Evolutionary conservation across 1,139 yeast genomes (phyloP).

Genomic region (Nakaseomyces sp.): DNA sequence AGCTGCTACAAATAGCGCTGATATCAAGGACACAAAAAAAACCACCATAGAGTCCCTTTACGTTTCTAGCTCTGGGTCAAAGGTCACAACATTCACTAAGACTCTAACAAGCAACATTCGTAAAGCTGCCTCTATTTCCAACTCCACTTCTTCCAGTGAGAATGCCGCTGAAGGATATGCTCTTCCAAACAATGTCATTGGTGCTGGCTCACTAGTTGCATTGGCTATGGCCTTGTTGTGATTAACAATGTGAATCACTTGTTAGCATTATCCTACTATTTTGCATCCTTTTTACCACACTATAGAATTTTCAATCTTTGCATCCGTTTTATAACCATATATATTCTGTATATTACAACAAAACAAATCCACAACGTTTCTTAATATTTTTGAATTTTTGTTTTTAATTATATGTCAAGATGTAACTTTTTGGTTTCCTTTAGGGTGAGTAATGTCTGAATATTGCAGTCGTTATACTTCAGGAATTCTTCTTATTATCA

Average conservation of each 20-base stretch:
- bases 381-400: no score
- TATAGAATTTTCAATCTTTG: neutral
- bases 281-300: neutral
- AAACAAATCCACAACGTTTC: neutral
- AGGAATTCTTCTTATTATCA: neutral
- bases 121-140: slow-evolving; percentile 10
- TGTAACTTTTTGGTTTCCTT: no score
- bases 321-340: slow-evolving; percentile 1
- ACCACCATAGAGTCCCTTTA: slow-evolving; percentile 3
- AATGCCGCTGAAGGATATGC: slow-evolving; percentile 10
- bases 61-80: slow-evolving; percentile 5
- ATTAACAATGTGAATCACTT: no score
- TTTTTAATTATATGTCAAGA: no score
- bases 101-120: slow-evolving; percentile 9
- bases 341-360: slow-evolving; percentile 2
- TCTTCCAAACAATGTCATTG: slow-evolving; percentile 4
- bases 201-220: slow-evolving; percentile 10
- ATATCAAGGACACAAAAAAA: neutral
- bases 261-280: neutral
- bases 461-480: neutral
- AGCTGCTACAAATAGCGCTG: slow-evolving; percentile 6
- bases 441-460: neutral
- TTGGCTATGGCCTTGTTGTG: slow-evolving; percentile 12
- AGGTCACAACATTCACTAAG: slow-evolving; percentile 9
- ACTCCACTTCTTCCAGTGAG: slow-evolving; percentile 7